Percentiles rank a stretch among this genome's conserved stretches.
phyloP scores from a whole-genome alignment of 176 grass and related monocot genomes.

The Phoenix roebelenii region DNA sequence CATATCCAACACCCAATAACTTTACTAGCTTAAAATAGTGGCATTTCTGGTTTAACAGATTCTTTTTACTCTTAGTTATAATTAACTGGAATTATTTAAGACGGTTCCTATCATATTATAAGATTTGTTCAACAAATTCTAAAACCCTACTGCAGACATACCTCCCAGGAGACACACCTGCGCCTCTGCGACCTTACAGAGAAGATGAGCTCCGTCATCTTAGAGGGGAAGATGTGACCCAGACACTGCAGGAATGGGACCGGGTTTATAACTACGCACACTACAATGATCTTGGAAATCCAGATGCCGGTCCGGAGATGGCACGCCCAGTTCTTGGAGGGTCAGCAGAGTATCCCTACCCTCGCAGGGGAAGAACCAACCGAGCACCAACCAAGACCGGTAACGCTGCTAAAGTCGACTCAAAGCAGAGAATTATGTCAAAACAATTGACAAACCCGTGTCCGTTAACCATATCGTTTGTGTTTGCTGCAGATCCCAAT shows the following conservation, averaged over 20 bases:
- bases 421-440: neutral
- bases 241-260: slow-evolving; percentile 42
- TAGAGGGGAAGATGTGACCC: slow-evolving; percentile 34
- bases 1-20: too few species aligned
- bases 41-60: too few species aligned
- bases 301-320: slow-evolving; percentile 7
- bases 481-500: slow-evolving; percentile 28
- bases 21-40: too few species aligned
- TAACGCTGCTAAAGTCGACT: neutral
- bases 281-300: slow-evolving; percentile 77
- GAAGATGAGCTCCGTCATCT: slow-evolving; percentile 55
- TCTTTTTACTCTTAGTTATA: too few species aligned
- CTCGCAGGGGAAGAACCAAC: slow-evolving; percentile 38
- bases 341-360: slow-evolving; percentile 34
- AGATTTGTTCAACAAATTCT: too few species aligned
- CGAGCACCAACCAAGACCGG: slow-evolving; percentile 16
- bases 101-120: too few species aligned
- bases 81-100: too few species aligned
- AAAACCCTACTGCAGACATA: slow-evolving; percentile 27
- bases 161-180: slow-evolving; percentile 57
- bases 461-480: neutral
- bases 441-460: too few species aligned
- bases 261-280: slow-evolving; percentile 59
- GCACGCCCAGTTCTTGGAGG: slow-evolving; percentile 55
- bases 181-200: slow-evolving; percentile 45